phyloP scores from a whole-genome alignment of 139 green algal species.

The Dunaliella primolecta region DNA sequence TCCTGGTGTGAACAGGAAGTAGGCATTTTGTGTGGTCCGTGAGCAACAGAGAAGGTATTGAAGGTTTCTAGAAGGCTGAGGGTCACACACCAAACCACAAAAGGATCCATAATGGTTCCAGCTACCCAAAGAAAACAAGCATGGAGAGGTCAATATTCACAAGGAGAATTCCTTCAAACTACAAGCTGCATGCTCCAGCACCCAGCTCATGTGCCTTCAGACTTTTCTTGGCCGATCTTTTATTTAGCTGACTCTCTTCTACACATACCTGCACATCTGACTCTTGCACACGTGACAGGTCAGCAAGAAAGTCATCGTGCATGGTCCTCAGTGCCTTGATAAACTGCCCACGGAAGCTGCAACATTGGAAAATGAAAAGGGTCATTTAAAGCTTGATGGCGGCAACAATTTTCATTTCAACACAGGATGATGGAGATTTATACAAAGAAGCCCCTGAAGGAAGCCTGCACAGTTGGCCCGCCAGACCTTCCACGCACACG shows the following conservation, averaged over 20 bases:
- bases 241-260: background rate
- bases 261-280: slow-evolving; percentile 25
- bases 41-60: no score
- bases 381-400: no score
- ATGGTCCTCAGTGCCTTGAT: slow-evolving; percentile 57
- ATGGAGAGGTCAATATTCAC: no score
- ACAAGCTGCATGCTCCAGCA: background rate
- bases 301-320: slow-evolving; percentile 44
- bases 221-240: background rate
- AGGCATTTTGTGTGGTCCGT: background rate
- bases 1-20: background rate
- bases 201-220: background rate
- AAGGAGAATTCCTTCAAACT: no score
- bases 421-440: no score
- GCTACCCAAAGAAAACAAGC: no score
- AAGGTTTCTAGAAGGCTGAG: background rate
- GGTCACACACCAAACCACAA: background rate
- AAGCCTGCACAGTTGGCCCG: no score
- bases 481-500: no score
- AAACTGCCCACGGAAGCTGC: slow-evolving; percentile 53
- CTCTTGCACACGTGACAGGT: slow-evolving; percentile 25
- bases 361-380: no score
- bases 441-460: no score
- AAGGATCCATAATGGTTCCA: background rate
- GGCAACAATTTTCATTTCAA: no score